Base-by-base conservation (phyloP, 163 green algal genomes). In the Coccomyxa subellipsoidea region DNA sequence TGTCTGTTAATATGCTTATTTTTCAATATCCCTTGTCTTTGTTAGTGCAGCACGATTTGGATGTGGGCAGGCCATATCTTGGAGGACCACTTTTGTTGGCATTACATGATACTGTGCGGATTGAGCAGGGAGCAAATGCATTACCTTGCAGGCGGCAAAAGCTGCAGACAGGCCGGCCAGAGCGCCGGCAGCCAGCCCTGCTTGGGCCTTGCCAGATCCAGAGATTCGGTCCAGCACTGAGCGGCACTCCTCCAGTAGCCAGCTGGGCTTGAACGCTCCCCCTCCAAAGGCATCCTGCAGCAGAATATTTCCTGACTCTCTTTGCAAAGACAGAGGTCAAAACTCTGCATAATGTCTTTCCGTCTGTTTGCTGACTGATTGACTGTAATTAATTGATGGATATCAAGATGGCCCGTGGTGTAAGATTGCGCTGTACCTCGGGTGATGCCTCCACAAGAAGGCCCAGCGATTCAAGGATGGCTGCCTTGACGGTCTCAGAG, bases 391-490 rank as follows among this genome's bases (percentile, higher is more conserved):
- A n/a, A n/a, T n/a, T n/a, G n/a, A n/a, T n/a, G n/a, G n/a, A n/a
- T n/a, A n/a, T n/a, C n/a, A n/a, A n/a, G n/a, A n/a, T n/a, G n/a
- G n/a, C n/a, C n/a, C n/a, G n/a, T n/a, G n/a, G n/a, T n/a, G n/a
- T n/a, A n/a, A n/a, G n/a, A n/a, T n/a, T n/a, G n/a, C n/a, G n/a
- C n/a, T n/a, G n/a, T n/a, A 77, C 70, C 70, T 77, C 27, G 29
- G 70, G 70, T 4, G 25, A 31, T 7, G 32, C 70, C 32, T 77
- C 70, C 32, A 77, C 10, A 27, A 77, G 32, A 25, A 40, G 18
- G 9, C 70, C 70, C 70, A 77, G 70, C 31, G 70, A n/a, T 32
- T 77, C 70, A 7, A 77, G 70, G 18, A 77, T 34, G 70, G 32
- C 70, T 31, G 70, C 70, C 32, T 34, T 38, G 32, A 40, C 70